These are phyloP conservation scores for Citrullus amarus DNA, from an alignment of 306 rosid genomes.

Conservation along the genomic window DNA sequence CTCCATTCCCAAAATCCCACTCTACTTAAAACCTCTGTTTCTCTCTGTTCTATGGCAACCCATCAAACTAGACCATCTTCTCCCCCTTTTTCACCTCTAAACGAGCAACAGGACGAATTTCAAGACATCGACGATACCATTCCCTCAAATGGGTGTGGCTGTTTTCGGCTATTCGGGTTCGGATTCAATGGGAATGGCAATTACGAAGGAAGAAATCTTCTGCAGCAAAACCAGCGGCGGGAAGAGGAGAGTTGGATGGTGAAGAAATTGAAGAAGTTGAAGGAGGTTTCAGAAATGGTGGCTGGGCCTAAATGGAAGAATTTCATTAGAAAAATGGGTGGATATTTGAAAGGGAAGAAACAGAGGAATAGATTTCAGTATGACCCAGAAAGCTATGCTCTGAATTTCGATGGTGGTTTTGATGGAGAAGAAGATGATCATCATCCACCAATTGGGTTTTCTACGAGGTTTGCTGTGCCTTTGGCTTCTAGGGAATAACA, in stretches of 20 bases:
- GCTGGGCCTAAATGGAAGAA: constrained; percentile 78
- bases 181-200: constrained; percentile 13
- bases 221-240: constrained; percentile 7
- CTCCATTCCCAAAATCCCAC: background rate
- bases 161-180: constrained; percentile 25
- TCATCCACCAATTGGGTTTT: constrained; percentile 26
- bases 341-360: constrained; percentile 10
- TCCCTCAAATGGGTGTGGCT: constrained; percentile 25
- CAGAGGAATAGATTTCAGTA: constrained; percentile 33
- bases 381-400: constrained; percentile 62
- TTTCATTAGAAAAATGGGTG: constrained; percentile 52
- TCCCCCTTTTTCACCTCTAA: constrained; percentile 14
- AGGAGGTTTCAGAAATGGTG: constrained; percentile 41
- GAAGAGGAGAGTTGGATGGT: constrained; percentile 27
- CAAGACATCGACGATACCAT: constrained; percentile 17
- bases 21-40: background rate
- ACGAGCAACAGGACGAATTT: constrained; percentile 16
- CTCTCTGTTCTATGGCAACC: constrained; percentile 20
- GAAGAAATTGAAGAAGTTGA: constrained; percentile 30
- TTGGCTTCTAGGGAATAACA: background rate
- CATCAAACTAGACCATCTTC: constrained; percentile 15
- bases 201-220: constrained; percentile 11
- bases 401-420: constrained; percentile 41
- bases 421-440: constrained; percentile 41
- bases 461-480: constrained; percentile 42